Base-by-base conservation (phyloP, 352 stramenopile species). In the Poterioochromonas sp. region DNA sequence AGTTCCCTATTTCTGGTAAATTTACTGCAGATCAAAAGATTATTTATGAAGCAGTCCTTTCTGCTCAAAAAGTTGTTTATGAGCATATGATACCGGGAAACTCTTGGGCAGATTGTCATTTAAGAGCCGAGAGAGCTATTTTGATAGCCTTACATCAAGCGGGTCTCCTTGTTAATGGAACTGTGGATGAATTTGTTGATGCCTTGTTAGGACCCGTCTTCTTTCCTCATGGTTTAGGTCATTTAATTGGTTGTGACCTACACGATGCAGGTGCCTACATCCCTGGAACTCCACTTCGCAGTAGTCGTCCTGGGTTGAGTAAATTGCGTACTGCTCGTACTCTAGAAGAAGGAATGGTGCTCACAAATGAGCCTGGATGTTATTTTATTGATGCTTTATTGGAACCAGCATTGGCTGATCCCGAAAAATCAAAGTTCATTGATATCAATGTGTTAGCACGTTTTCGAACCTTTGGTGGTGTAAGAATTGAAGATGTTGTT, bases 331-430 rank as follows among this genome's bases (percentile, higher is more conserved):
- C 90, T 47, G 92, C 93, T n/a, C 87, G 93, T 18, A 85, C 88
- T 60, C 81, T 99, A 8, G 86, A 97, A 79, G 87, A 92, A 80
- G 93, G 94, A 78, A 85, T 85, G 83, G 78, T 82, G 11, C 79
- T 85, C 39, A 99, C 96, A 0, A 92, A 98, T 20, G 96, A 99
- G 84, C 96, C 95, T 0, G 96, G 96, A 2, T 97, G 95, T 83
- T 99, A 99, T 84, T 99, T 99, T 82, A 99, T 99, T 79, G 88
- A 98, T 76, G 89, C 90, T 34, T 88, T 98, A 78, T 85, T 99
- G 63, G 88, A 98, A 79, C 84, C 90, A 51, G 89, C 96, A 43
- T 83, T 99, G 32, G 84, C 82, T 12, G 89, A 97, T 80, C 82
- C 85, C 0, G 80, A 83, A 37, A 88, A 88, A 22, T 88, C 85